A percentile compares a stretch with the other conserved stretches of the same genome.
phyloP scores from a whole-genome alignment of 768 basidiomycete species.

The Mycena pura region DNA sequence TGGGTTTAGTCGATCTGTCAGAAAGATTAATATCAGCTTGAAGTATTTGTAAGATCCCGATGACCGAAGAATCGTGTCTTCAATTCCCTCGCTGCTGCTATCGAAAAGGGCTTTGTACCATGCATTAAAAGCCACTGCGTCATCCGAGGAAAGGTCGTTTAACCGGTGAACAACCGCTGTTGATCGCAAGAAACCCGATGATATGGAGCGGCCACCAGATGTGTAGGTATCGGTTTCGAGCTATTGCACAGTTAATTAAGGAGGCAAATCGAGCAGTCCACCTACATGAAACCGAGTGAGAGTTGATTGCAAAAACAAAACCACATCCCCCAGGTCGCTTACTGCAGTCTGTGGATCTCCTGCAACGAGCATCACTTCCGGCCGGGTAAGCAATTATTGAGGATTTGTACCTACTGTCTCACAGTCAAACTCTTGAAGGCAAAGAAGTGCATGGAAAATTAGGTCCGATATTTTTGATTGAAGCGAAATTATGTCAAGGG shows the following conservation, averaged over 20 bases:
- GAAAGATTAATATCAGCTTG: neutral
- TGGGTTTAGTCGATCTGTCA: slow-evolving; percentile 72
- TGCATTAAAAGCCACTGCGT: slow-evolving; percentile 50
- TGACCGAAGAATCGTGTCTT: slow-evolving; percentile 76
- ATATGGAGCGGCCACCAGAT: slow-evolving; percentile 52
- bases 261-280: slow-evolving; percentile 6
- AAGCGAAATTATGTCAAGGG: slow-evolving; percentile 73
- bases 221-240: slow-evolving; percentile 56
- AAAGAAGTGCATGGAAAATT: slow-evolving; percentile 63
- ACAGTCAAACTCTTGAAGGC: slow-evolving; percentile 78
- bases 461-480: slow-evolving; percentile 70
- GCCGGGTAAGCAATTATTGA: neutral
- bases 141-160: slow-evolving; percentile 51
- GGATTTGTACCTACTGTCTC: slow-evolving; percentile 73
- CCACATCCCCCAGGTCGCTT: slow-evolving; percentile 78
- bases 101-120: slow-evolving; percentile 87
- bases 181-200: slow-evolving; percentile 56
- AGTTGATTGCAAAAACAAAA: slow-evolving; percentile 73
- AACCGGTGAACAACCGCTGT: slow-evolving; percentile 51
- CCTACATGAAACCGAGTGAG: slow-evolving; percentile 70
- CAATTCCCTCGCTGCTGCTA: slow-evolving; percentile 79
- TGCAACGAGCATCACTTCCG: slow-evolving; percentile 34
- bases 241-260: slow-evolving; percentile 41
- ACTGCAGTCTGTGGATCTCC: slow-evolving; percentile 88
- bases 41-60: neutral